phyloP scores from a whole-genome alignment of 2,329 filamentous ascomycete genomes.

The Cladosporium cucumerinum region DNA sequence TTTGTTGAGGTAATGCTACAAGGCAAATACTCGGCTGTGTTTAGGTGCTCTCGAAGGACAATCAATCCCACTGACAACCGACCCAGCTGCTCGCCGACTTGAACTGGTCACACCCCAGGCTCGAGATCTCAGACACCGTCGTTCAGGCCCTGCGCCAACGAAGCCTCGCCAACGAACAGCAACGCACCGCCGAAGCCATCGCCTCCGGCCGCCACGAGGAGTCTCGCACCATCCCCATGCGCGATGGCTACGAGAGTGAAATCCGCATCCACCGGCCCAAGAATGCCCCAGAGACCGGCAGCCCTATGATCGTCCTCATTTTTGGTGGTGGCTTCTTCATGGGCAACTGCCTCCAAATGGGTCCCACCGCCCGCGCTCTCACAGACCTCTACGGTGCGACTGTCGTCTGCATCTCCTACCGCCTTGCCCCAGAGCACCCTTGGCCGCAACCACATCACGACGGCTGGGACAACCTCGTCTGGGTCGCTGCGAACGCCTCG shows the following conservation, averaged over 20 bases:
- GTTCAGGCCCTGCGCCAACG: background rate
- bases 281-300: constrained; percentile 9
- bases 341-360: constrained; percentile 22
- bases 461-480: constrained; percentile 47
- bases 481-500: constrained; percentile 42
- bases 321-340: constrained; percentile 28
- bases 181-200: background rate
- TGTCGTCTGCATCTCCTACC: constrained; percentile 38
- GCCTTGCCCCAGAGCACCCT: constrained; percentile 57
- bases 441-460: constrained; percentile 55
- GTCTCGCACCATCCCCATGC: constrained; percentile 27
- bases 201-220: constrained; percentile 6
- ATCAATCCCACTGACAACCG: background rate
- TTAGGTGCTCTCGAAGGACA: too few species aligned
- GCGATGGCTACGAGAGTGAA: constrained; percentile 35
- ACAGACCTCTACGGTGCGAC: constrained; percentile 8
- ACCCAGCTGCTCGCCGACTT: background rate
- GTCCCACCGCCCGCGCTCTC: constrained; percentile 19
- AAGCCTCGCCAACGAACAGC: background rate
- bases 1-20: constrained; percentile 9
- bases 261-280: constrained; percentile 34
- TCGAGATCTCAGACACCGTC: constrained; percentile 6
- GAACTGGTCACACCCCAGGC: background rate
- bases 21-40: too few species aligned
- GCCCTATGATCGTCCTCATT: constrained; percentile 25